These are phyloP conservation scores for Lentinula raphanica DNA, from an alignment of 768 basidiomycete genomes.

Conservation along the genomic window DNA sequence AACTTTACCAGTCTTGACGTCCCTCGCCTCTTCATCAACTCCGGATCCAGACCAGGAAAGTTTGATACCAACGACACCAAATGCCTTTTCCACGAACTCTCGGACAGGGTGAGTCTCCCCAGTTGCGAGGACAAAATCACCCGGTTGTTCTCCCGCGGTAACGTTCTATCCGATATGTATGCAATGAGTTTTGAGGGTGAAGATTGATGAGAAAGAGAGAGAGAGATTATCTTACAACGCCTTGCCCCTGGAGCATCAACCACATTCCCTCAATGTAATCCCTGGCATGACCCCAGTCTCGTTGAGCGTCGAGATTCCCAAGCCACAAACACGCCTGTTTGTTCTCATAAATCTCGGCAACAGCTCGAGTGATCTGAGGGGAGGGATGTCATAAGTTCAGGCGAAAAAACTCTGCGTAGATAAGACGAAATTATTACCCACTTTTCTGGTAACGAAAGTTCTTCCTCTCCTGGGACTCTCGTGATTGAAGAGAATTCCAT, in stretches of 20 bases:
- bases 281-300: slow-evolving; percentile 96
- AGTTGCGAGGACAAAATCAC: slow-evolving; percentile 93
- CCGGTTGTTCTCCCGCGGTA: slow-evolving; percentile 37
- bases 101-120: slow-evolving; percentile 94
- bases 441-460: slow-evolving; percentile 92
- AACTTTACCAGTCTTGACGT: slow-evolving; percentile 60
- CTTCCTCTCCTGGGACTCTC: slow-evolving; percentile 92
- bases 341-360: slow-evolving; percentile 84
- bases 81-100: slow-evolving; percentile 89
- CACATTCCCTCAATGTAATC: slow-evolving; percentile 99
- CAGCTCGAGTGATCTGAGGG: slow-evolving; percentile 70
- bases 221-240: neutral
- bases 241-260: slow-evolving; percentile 83
- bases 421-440: neutral
- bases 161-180: neutral
- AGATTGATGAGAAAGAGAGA: neutral
- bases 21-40: slow-evolving; percentile 72
- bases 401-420: neutral
- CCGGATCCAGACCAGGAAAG: slow-evolving; percentile 82
- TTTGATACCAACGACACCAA: slow-evolving; percentile 58
- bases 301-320: slow-evolving; percentile 90
- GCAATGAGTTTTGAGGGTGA: neutral
- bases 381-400: neutral
- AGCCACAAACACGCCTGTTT: slow-evolving; percentile 90
- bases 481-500: slow-evolving; percentile 97